phyloP scores from a whole-genome alignment of 352 stramenopile genomes.

The Globisporangium takayamanum region DNA sequence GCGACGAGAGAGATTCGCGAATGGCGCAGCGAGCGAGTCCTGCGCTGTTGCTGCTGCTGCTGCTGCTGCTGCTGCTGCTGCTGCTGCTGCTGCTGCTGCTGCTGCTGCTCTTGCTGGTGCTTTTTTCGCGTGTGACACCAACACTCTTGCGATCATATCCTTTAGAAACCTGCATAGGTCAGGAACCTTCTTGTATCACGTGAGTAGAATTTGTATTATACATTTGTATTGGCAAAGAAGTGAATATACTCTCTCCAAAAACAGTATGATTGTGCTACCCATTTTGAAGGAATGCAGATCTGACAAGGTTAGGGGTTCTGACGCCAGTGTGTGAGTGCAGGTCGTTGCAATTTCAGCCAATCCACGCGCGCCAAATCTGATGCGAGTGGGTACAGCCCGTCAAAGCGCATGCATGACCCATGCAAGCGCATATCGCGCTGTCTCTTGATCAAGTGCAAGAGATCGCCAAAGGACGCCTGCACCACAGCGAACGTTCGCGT shows the following conservation, averaged over 20 bases:
- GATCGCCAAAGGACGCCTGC: background rate
- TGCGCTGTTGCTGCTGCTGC: background rate
- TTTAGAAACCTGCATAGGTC: too few species aligned
- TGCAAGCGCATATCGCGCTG: background rate
- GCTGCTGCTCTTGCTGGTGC: background rate
- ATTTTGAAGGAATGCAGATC: background rate
- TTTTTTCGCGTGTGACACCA: too few species aligned
- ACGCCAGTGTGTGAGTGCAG: background rate
- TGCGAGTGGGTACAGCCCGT: background rate
- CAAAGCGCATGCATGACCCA: background rate
- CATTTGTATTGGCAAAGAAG: too few species aligned
- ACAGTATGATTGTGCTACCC: background rate
- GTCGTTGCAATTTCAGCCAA: background rate
- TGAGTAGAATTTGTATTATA: too few species aligned
- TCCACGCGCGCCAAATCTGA: background rate
- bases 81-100: too few species aligned
- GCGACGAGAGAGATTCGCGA: slow-evolving; percentile 6
- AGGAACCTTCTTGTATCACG: too few species aligned
- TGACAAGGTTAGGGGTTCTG: background rate
- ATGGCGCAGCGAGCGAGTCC: background rate
- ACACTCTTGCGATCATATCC: too few species aligned
- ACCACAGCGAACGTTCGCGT: background rate
- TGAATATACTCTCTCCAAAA: background rate
- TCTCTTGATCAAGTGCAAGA: background rate
- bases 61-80: background rate